These are phyloP conservation scores for Breviolum minutum DNA, from an alignment of 73 alveolate species.

Conservation along the genomic window DNA sequence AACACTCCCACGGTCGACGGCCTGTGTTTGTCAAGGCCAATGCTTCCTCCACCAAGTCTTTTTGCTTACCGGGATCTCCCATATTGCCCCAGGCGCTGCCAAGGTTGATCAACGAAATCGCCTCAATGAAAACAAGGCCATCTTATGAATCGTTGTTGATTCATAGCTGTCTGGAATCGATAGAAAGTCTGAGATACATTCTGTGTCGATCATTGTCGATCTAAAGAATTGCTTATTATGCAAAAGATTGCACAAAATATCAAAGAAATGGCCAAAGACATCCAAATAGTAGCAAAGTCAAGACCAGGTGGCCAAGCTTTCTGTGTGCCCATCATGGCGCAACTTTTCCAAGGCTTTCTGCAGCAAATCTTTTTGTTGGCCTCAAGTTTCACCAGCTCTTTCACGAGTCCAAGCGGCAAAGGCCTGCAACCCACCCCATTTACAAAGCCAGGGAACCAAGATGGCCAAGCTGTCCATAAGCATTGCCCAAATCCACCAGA, in stretches of 20 bases:
- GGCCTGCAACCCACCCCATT: not conserved
- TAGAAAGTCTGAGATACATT: too few species aligned
- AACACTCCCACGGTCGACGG: not conserved
- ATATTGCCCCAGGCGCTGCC: not conserved
- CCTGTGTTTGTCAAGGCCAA: not conserved
- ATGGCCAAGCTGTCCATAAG: constrained; percentile 18
- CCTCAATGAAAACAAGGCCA: not conserved
- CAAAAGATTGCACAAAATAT: too few species aligned
- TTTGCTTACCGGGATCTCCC: not conserved
- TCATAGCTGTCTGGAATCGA: not conserved
- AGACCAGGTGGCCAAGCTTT: not conserved
- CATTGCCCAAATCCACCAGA: constrained; percentile 35
- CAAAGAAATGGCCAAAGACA: too few species aligned
- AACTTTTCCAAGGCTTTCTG: not conserved
- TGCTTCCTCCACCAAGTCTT: constrained; percentile 21
- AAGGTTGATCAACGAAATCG: constrained; percentile 5
- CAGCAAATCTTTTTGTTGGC: not conserved
- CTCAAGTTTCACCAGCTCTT: not conserved
- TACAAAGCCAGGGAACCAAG: not conserved
- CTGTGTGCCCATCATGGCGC: constrained; percentile 3
- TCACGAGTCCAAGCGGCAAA: not conserved
- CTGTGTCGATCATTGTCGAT: not conserved
- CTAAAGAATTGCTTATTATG: too few species aligned
- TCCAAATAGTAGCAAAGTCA: too few species aligned
- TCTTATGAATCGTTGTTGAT: too few species aligned